Evolutionary conservation across 2,329 filamentous ascomycete species (phyloP), one percentile per base, ranked within the genome.

Genomic region (Westerdykella sp.): DNA sequence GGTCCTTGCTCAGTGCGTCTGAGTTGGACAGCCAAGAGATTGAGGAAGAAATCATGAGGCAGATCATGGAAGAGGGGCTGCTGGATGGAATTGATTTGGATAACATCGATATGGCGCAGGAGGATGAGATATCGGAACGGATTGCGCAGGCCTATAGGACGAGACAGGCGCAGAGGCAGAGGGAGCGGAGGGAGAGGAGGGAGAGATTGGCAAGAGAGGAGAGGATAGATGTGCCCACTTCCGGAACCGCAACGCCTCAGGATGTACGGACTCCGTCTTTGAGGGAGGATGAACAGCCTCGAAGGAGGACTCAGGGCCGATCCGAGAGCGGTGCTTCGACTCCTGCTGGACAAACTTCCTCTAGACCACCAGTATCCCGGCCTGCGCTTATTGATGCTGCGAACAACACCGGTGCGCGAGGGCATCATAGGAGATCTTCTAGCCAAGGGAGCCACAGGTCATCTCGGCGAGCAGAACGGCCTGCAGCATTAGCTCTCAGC

Each of bases 61-160:
- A 95, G 61, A 95, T 95, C 46, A 78, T 90, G 53, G 84, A 91
- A 50, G 88, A 95, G 59, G 89, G 91, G 0, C 70, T 96, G 15
- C 68, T 95, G 28, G 87, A 96, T 56, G 90, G 88, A 14, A 81
- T 96, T 37, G 90, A 96, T 60, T 71, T 96, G 43, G 86, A 93
- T 56, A 90, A 90, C 50, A 81, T 96, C 42, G 89, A 91, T 49
- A 75, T 88, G 13, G 80, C 74, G 39, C 86, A 89, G 57, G 88
- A 96, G 60, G 89, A 96, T 57, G 87, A 94, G 58, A 80, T 97
- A 13, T 95, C 87, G 51, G 85, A 91, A 58, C 82, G 85, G 46
- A 95, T 97, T 55, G 90, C 89, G 2, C 87, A 94, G 57, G 88
- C 88, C 2, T 95, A 94, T 59, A 75, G 87, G 45, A 78, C 87